Evolutionary conservation across 805 yeast genomes (phyloP), one percentile per base, ranked within the genome.

Genomic region (Ascoidea asiatica): DNA sequence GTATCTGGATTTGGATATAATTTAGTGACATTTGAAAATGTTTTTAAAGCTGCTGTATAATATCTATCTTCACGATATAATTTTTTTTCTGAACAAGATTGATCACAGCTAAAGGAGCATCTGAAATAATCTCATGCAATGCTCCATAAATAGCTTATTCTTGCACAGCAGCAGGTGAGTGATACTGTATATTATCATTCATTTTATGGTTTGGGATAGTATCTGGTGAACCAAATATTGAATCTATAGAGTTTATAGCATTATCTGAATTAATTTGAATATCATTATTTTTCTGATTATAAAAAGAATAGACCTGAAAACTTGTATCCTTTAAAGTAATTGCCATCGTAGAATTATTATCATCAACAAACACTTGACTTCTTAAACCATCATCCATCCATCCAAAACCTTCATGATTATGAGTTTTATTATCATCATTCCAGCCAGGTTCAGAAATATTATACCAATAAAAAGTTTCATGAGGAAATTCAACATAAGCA

Each of bases 161-260:
- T 71, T 0, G 95, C 97, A 64, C 98, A 92, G 60, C 98, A 92
- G 60, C 98, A 92, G 8, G 94, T 84, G 58, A 92, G 92, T 35
- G 92, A n/a, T n/a, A n/a, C n/a, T n/a, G 63, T 46, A 90, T 57
- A 56, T 92, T 92, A 59, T 92, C 97, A 58, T 90, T 92, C 22
- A 71, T 61, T 59, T 85, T 87, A 58, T 92, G 98, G 47, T 76
- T 79, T 0, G 70, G 75, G 0, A 83, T 80, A 0, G 97, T 90
- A 43, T 82, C 95, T 1, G 66, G 69, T 20, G n/a, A 15, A 41
- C 17, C 8, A 21, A 44, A 15, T 22, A 39, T 20, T 6, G 8
- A 20, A 20, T n/a, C 42, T 20, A 20, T 20, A 21, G 5, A 5
- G 19, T 15, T 20, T 23, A 7, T 70, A 23, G 52, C 51, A 43